Evolutionary conservation across 495 filamentous ascomycete genomes (phyloP), one percentile per base, ranked within the genome.

Genomic region (Penicillium daleae): DNA sequence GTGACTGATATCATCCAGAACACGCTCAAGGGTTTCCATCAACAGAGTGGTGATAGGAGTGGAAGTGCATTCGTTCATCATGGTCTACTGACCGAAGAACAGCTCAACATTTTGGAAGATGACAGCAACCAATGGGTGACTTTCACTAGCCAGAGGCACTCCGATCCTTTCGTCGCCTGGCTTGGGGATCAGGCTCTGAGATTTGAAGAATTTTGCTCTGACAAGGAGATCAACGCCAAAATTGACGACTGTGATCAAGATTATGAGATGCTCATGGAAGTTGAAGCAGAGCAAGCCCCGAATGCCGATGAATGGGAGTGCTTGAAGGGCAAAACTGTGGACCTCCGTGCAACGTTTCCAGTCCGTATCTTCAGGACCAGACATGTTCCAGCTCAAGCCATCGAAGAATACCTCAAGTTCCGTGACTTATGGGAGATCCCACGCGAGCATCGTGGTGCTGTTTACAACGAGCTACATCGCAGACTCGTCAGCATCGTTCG

Each of bases 201-300:
- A 27, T 79, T 84, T 29, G 61, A 78, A 22, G 72, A 75, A 4
- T 64, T 71, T 21, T 78, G 80, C 33, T 56, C 67, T 22, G 63
- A 71, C 4, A 78, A 84, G 37, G 68, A 80, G 40, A 79, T 84
- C 59, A 79, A 78, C 1, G 77, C 83, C 39, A 78, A 77, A 12
- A 77, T 83, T 26, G 89, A 91, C 67, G 88, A 91, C 33, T 74
- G 74, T 4, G 89, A 92, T 52, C 75, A 87, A 6, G 89, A 89
- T 33, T 84, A 82, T 44, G 90, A 92, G 68, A 79, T 86, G 61
- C 70, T 90, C 0, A 80, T 83, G 62, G 87, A 90, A 53, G 67
- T 89, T 6, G 90, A 92, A 64, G 84, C 83, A 0, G 88, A 92
- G 58, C 79, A 78, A 17, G 81, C 74, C 10, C 54, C 73, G 5